Conservation (phyloP, 148 eudicot species). For the Persicaria tinctoria region DNA sequence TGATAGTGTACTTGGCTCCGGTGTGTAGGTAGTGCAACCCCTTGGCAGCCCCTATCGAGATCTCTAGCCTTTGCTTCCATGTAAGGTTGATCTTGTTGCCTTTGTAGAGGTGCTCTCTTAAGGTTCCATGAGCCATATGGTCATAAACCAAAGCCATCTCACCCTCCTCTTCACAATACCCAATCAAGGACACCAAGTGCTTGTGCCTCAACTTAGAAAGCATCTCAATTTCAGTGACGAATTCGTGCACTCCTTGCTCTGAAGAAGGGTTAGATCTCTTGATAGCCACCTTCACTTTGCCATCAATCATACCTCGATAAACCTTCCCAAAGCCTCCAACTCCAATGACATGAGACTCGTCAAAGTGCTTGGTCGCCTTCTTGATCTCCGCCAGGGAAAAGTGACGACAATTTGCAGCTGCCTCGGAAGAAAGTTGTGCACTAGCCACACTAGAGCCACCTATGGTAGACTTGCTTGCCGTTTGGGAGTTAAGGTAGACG, state of each 20-base stretch:
- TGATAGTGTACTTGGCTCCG: constrained; percentile 48
- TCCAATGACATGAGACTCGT: constrained; percentile 42
- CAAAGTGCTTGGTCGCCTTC: constrained; percentile 44
- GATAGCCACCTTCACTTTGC: constrained; percentile 38
- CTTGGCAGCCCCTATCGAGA: constrained; percentile 41
- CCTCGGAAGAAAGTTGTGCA: constrained; percentile 39
- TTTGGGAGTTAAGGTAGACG: constrained; percentile 28
- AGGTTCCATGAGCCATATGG: constrained; percentile 45
- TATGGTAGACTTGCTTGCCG: constrained; percentile 28
- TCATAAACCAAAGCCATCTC: constrained; percentile 60
- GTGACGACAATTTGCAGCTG: constrained; percentile 44
- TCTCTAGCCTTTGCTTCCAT: constrained; percentile 50
- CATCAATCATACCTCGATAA: constrained; percentile 46
- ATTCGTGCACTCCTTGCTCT: constrained; percentile 52
- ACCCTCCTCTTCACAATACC: constrained; percentile 48
- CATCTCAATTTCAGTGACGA: constrained; percentile 54
- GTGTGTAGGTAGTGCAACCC: constrained; percentile 60
- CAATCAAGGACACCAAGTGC: constrained; percentile 48
- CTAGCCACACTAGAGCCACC: constrained; percentile 20
- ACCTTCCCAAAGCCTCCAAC: constrained; percentile 59
- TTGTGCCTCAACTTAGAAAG: constrained; percentile 48
- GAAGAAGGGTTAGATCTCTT: constrained; percentile 49
- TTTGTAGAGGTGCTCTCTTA: constrained; percentile 48
- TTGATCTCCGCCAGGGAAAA: constrained; percentile 38
- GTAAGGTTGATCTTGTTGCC: constrained; percentile 34